Conservation (phyloP, 2,329 filamentous ascomycete species). For the Dactylella cylindrospora region DNA sequence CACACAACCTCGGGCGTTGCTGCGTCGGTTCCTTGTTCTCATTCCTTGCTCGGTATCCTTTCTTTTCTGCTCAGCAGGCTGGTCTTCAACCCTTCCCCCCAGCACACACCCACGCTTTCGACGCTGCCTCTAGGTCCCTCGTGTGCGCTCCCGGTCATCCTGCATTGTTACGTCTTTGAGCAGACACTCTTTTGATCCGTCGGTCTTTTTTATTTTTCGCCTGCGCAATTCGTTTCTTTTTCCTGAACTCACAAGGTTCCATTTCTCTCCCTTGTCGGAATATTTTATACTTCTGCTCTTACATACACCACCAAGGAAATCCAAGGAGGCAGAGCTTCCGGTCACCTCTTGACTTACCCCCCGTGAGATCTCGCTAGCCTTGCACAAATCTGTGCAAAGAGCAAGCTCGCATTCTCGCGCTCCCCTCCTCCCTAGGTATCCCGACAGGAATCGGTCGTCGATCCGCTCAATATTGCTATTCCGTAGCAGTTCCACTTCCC, state of each 20-base stretch:
- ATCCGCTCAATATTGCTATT: no score
- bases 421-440: no score
- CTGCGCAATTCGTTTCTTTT: conserved; percentile 30
- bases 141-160: conserved; percentile 30
- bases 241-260: conserved; percentile 12
- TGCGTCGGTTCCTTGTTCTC: no score
- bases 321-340: conserved; percentile 44
- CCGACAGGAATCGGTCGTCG: no score
- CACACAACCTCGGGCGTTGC: no score
- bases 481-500: no score
- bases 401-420: conserved; percentile 31
- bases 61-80: no score
- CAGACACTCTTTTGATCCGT: conserved; percentile 13
- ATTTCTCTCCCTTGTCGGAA: conserved; percentile 32
- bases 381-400: conserved; percentile 21
- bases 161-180: conserved; percentile 42
- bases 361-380: no score
- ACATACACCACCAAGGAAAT: conserved; percentile 37
- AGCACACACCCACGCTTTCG: no score
- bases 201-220: conserved; percentile 27
- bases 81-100: no score
- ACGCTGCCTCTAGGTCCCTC: conserved; percentile 32
- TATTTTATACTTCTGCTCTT: conserved; percentile 17
- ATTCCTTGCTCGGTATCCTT: no score
- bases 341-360: conserved; percentile 20